Conservation (phyloP, 345 rosid species). For the Eucalyptus camaldulensis region DNA sequence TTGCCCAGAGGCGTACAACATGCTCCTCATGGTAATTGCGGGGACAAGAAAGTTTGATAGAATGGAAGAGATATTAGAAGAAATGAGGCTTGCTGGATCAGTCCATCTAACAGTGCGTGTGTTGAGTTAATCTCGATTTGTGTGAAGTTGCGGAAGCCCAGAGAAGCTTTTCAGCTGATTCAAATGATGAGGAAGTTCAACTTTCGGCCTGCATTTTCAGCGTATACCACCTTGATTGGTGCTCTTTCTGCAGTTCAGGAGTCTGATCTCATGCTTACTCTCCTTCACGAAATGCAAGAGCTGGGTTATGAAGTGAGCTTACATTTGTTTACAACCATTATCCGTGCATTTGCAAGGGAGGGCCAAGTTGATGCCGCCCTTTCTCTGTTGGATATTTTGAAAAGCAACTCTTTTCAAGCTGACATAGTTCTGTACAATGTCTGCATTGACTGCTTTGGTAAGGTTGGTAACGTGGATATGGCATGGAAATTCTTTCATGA, state of each 20-base stretch:
- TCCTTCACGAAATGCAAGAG: conserved; percentile 92
- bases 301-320: conserved; percentile 81
- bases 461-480: conserved; percentile 85
- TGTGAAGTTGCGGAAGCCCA: conserved; percentile 47
- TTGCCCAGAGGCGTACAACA: conserved; percentile 72
- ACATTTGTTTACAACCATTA: conserved; percentile 78
- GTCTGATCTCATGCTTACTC: conserved; percentile 63
- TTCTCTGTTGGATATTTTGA: conserved; percentile 69
- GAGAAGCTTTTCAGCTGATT: conserved; percentile 63
- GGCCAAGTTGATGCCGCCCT: conserved; percentile 81
- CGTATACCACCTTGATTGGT: conserved; percentile 84
- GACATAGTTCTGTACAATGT: conserved; percentile 91
- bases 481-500: conserved; percentile 98
- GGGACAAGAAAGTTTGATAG: conserved; percentile 33
- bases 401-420: conserved; percentile 59
- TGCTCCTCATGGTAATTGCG: conserved; percentile 68
- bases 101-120: conserved; percentile 41
- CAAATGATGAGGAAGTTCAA: conserved; percentile 86
- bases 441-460: conserved; percentile 91
- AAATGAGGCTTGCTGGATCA: conserved; percentile 84
- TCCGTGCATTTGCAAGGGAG: conserved; percentile 71
- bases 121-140: conserved; percentile 53
- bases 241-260: conserved; percentile 48
- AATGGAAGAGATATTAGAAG: conserved; percentile 66
- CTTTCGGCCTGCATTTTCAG: conserved; percentile 87